These are phyloP conservation scores for Acacia melanoxylon DNA, from an alignment of 306 rosid species.

Conservation along the genomic window DNA sequence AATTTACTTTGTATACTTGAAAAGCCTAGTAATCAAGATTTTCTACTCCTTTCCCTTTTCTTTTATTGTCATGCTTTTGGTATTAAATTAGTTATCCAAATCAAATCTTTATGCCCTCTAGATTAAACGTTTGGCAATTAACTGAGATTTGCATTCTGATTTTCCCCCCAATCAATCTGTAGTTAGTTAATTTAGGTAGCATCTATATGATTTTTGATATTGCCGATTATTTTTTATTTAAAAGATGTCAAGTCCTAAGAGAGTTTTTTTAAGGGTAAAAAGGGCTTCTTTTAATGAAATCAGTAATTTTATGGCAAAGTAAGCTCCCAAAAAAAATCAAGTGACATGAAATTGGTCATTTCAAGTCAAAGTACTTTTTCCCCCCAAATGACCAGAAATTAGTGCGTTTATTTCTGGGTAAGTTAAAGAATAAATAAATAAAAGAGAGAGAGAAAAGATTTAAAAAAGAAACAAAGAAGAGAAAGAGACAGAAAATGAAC, in stretches of 20 bases:
- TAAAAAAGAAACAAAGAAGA: no score
- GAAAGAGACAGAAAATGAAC: no score
- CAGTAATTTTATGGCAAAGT: not conserved
- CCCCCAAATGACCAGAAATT: no score
- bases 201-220: not conserved
- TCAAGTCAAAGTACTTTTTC: no score
- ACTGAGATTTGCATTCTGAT: not conserved
- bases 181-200: not conserved
- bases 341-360: no score
- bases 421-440: no score
- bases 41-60: not conserved
- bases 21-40: not conserved
- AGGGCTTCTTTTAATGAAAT: no score
- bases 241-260: no score
- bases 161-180: not conserved
- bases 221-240: not conserved
- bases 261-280: no score
- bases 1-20: not conserved
- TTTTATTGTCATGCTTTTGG: not conserved
- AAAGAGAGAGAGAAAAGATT: no score
- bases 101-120: not conserved
- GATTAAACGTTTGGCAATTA: not conserved
- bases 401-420: no score
- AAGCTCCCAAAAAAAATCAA: no score
- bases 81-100: not conserved